Evolutionary conservation across 768 basidiomycete species (phyloP), one percentile per base, ranked within the genome.

Genomic region (Leccinum truebloodii): DNA sequence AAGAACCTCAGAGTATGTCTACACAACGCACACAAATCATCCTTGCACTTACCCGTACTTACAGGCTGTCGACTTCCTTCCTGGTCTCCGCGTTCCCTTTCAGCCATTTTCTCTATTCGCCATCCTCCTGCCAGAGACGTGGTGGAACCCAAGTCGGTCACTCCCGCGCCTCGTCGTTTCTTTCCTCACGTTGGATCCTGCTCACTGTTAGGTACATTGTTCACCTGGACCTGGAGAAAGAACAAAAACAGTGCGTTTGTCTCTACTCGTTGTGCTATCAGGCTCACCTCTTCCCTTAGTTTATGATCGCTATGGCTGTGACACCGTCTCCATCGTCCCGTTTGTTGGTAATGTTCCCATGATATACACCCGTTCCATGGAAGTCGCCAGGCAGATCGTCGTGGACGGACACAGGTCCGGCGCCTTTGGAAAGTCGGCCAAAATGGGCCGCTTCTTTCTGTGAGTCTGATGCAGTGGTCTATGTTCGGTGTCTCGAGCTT

Each of bases 201-300:
- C 18, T n/a, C 16, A 24, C 24, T 7, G 13, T 14, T 5, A 69
- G 67, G 69, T 12, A 6, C 55, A 3, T 18, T 55, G 3, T 70
- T 70, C 39, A 50, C 64, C 24, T 72, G 69, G 69, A 59, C 61
- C 35, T 70, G 66, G 69, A 68, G 66, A 58, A 65, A 64, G 49
- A 59, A 51, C 6, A 69, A 34, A 30, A 70, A 67, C 24, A 30
- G 68, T 60, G 48, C 24, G 61, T 26, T 10, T 30, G 1, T 16
- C 28, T 24, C 32, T 37, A 10, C 18, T 30, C 9, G 37, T 34
- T n/a, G 53, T 10, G 16, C 4, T 4, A 44, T 10, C 41, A 14
- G 26, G 7, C 24, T 3, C 10, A 30, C 59, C 60, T 53, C 26
- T 10, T 51, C 28, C 44, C 24, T 8, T 35, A 71, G 69, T 69